These are phyloP conservation scores for Phytophthora palmivora DNA, from an alignment of 352 stramenopile species.

Conservation along the genomic window DNA sequence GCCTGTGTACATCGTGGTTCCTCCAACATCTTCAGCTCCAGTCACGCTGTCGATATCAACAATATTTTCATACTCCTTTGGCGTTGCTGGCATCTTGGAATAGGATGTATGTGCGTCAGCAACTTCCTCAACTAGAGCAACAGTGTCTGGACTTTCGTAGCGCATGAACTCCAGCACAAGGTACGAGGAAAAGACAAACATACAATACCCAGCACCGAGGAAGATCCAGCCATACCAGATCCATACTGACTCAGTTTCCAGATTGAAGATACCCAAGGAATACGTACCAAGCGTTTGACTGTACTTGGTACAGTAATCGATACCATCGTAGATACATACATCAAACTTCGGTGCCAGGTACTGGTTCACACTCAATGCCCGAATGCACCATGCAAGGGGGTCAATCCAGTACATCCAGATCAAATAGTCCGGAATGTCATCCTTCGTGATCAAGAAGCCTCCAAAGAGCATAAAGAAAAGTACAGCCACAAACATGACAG, in stretches of 20 bases:
- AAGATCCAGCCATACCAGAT: constrained; percentile 64
- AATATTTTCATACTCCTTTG: constrained; percentile 22
- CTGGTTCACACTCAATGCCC: constrained; percentile 63
- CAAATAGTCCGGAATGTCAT: constrained; percentile 62
- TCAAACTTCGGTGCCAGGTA: constrained; percentile 52
- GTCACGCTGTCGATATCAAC: constrained; percentile 26
- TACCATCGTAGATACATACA: constrained; percentile 49
- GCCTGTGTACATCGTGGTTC: constrained; percentile 20
- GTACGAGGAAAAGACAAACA: constrained; percentile 37
- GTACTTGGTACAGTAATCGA: constrained; percentile 60
- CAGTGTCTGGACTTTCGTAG: constrained; percentile 29
- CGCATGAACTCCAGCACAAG: constrained; percentile 21
- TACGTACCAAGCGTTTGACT: constrained; percentile 47
- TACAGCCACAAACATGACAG: constrained; percentile 64
- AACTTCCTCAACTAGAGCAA: constrained; percentile 18
- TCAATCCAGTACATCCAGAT: constrained; percentile 87
- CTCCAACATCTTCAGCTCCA: constrained; percentile 19
- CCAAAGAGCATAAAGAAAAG: constrained; percentile 73
- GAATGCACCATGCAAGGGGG: constrained; percentile 71
- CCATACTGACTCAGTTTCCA: constrained; percentile 57
- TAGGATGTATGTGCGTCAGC: constrained; percentile 17
- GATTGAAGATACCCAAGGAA: constrained; percentile 52
- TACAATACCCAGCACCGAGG: constrained; percentile 40
- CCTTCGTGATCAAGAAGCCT: constrained; percentile 68
- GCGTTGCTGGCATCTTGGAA: constrained; percentile 26